Percentiles rank a stretch among this genome's conserved stretches.
phyloP scores from a whole-genome alignment of 768 basidiomycete species.

The Infundibulicybe gibba region DNA sequence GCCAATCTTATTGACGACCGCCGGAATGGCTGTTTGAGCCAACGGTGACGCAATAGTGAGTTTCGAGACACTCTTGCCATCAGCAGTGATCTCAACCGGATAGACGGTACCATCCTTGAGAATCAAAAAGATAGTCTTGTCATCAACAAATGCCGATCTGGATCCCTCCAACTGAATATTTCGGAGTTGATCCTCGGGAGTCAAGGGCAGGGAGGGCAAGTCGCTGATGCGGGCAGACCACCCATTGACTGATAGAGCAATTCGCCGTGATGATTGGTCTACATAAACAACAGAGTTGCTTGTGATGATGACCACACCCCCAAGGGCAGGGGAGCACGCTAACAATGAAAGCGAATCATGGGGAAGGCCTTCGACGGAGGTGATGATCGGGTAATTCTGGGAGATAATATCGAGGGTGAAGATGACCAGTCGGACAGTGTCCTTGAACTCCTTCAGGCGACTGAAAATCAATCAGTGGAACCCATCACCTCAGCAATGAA shows the following conservation, averaged over 20 bases:
- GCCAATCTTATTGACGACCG: constrained; percentile 45
- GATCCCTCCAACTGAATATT: constrained; percentile 73
- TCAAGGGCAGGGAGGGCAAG: constrained; percentile 42
- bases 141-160: constrained; percentile 67
- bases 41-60: constrained; percentile 53
- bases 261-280: constrained; percentile 78
- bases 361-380: constrained; percentile 68
- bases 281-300: constrained; percentile 84
- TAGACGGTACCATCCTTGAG: constrained; percentile 71
- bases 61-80: constrained; percentile 69
- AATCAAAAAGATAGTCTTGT: constrained; percentile 72
- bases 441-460: constrained; percentile 82
- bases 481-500: too few species aligned
- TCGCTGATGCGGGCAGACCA: constrained; percentile 80
- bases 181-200: constrained; percentile 39
- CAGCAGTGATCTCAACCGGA: constrained; percentile 71
- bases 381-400: constrained; percentile 79
- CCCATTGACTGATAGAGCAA: constrained; percentile 76
- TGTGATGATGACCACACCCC: constrained; percentile 79
- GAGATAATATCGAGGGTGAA: constrained; percentile 83
- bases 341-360: constrained; percentile 68
- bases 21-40: constrained; percentile 66
- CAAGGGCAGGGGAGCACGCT: constrained; percentile 67
- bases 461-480: too few species aligned
- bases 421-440: constrained; percentile 75